phyloP scores from a whole-genome alignment of 1,139 yeast genomes.

The Taphrina populina region DNA sequence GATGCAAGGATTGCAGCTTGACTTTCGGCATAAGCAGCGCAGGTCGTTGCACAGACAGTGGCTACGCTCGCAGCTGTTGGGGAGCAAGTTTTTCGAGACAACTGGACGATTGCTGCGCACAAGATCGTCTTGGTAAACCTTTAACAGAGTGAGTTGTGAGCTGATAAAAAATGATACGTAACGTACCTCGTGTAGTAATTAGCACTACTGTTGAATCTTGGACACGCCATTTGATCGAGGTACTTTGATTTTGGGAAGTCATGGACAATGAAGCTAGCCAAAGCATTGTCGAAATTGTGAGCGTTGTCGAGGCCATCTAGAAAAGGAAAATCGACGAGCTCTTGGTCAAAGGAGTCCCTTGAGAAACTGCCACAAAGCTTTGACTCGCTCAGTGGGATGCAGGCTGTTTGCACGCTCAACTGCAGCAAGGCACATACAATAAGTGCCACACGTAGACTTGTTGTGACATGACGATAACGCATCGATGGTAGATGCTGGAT shows the following conservation, averaged over 20 bases:
- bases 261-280: background rate
- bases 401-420: no score
- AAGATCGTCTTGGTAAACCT: conserved; percentile 30
- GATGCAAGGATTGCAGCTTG: conserved; percentile 14
- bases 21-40: conserved; percentile 21
- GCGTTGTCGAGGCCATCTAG: background rate
- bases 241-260: background rate
- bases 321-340: background rate
- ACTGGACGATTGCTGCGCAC: conserved; percentile 32
- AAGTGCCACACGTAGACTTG: no score
- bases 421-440: no score
- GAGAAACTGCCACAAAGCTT: conserved; percentile 1
- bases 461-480: no score
- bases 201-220: background rate
- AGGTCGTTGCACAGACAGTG: conserved; percentile 34
- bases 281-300: conserved; percentile 7
- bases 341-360: background rate
- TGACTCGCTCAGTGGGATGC: conserved; percentile 3
- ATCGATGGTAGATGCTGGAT: no score
- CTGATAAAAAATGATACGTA: background rate
- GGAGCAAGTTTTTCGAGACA: conserved; percentile 18
- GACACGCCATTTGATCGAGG: conserved; percentile 1
- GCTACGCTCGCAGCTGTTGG: background rate
- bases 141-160: background rate
- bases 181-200: conserved; percentile 15